Base-by-base conservation (phyloP, 2,329 filamentous ascomycete species). In the Hypoxylon sp. region DNA sequence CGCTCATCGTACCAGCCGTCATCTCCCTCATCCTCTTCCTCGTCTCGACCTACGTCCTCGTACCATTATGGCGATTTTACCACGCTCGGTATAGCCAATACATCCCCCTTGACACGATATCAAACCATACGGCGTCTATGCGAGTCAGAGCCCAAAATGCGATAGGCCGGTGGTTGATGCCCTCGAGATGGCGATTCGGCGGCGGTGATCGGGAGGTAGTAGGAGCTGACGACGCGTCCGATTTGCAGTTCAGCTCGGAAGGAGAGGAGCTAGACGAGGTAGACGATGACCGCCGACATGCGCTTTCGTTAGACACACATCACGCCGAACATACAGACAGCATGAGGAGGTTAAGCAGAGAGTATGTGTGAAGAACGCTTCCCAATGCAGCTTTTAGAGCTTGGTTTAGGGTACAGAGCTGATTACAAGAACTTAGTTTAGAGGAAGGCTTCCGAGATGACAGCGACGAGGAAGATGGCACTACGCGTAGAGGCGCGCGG, bases 371-470 rank as follows among this genome's bases (percentile, higher is more conserved):
- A 24, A 60, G 46, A 41, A 41, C 57, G 17, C 52, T 56, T 41
- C 26, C 30, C 3, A 17, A 19, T 17, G n/a, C 5, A 13, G 6
- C n/a, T 15, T 15, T 13, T 19, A 6, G 6, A 30, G 20, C 46
- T 26, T 26, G 24, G 22, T 43, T 54, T 32, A 8, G 11, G 43
- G 22, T 52, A 55, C 44, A 49, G 26, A 43, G 58, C 73, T 74
- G 65, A 74, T 67, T 55, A 55, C 49, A 49, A 54, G 11, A 20
- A 65, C 64, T 32, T 69, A 83, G 81, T 70, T 77, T 94, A 53
- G 91, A 94, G 75, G 85, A 90, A 71, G 90, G 89, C 0, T 92
- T 92, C 73, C 86, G 87, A 77, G 90, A 92, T 74, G 89, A 91
- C 70, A 91, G 89, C 73, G 87, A 90, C 58, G 87, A 89, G 37